phyloP scores from a whole-genome alignment of 23 red algal species.

The Chondrus crispus region DNA sequence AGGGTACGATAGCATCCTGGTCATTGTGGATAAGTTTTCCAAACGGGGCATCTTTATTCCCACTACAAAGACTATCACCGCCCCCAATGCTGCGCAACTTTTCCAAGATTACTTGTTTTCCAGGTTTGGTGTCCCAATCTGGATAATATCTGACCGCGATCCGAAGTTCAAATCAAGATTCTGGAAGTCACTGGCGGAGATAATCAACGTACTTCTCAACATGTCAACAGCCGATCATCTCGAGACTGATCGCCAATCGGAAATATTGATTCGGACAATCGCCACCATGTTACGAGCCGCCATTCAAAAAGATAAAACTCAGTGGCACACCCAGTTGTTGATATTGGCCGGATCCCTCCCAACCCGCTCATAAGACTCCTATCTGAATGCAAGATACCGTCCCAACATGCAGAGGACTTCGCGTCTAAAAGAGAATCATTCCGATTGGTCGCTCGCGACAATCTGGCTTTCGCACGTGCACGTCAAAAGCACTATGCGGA shows the following conservation, averaged over 20 bases:
- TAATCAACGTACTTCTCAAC: neutral
- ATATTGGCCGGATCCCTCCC: neutral
- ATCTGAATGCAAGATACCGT: neutral
- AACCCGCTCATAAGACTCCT: neutral
- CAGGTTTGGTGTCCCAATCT: neutral
- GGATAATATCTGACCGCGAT: neutral
- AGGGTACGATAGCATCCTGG: too few species aligned
- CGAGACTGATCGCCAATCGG: constrained; percentile 15
- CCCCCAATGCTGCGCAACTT: neutral
- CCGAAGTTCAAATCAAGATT: neutral
- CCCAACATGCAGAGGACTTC: neutral
- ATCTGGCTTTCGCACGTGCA: neutral
- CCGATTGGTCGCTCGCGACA: neutral
- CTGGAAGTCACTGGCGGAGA: neutral
- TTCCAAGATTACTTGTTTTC: neutral
- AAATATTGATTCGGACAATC: neutral
- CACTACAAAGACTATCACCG: too few species aligned
- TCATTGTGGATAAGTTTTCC: too few species aligned
- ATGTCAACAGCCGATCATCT: constrained; percentile 19
- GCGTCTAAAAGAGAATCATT: neutral
- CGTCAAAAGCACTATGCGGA: neutral
- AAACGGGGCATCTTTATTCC: too few species aligned
- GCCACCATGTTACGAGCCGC: neutral
- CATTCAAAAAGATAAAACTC: neutral
- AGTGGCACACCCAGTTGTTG: neutral